phyloP scores from a whole-genome alignment of 2,329 filamentous ascomycete species.

The Botrytis elliptica region DNA sequence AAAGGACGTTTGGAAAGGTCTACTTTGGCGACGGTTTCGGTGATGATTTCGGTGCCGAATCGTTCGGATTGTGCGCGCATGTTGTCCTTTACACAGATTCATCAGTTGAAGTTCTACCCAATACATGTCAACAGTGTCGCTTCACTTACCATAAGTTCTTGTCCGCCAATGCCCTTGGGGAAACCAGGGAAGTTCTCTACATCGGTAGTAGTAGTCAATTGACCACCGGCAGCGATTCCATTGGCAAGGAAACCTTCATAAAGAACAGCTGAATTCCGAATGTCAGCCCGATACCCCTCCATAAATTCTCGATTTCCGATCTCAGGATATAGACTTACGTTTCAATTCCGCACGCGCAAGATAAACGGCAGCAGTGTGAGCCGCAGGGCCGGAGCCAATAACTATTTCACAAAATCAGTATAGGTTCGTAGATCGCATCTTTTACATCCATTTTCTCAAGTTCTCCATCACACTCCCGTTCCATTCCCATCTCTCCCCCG shows the following conservation, averaged over 20 bases:
- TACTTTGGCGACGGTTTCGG: constrained; percentile 86
- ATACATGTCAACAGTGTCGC: neutral
- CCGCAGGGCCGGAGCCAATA: constrained; percentile 92
- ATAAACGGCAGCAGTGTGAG: constrained; percentile 96
- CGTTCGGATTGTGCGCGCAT: constrained; percentile 90
- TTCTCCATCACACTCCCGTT: neutral
- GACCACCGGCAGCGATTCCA: constrained; percentile 91
- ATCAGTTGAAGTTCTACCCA: neutral
- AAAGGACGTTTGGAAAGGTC: constrained; percentile 84
- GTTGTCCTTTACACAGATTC: constrained; percentile 53
- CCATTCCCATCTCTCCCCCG: neutral
- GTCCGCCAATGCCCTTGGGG: constrained; percentile 81
- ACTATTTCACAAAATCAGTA: constrained; percentile 46
- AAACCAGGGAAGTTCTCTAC: constrained; percentile 98
- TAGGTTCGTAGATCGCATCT: neutral
- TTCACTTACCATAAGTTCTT: constrained; percentile 68
- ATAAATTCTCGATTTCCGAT: constrained; percentile 33
- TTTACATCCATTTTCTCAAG: neutral
- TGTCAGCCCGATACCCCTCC: constrained; percentile 17
- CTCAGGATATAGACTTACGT: constrained; percentile 45
- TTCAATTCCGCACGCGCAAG: constrained; percentile 91
- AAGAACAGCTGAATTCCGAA: constrained; percentile 61
- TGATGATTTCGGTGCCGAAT: constrained; percentile 90
- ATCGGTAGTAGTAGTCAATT: constrained; percentile 97
- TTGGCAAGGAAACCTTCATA: constrained; percentile 99